Conservation (phyloP, 257 asterid species). For the Buddleja alternifolia region DNA sequence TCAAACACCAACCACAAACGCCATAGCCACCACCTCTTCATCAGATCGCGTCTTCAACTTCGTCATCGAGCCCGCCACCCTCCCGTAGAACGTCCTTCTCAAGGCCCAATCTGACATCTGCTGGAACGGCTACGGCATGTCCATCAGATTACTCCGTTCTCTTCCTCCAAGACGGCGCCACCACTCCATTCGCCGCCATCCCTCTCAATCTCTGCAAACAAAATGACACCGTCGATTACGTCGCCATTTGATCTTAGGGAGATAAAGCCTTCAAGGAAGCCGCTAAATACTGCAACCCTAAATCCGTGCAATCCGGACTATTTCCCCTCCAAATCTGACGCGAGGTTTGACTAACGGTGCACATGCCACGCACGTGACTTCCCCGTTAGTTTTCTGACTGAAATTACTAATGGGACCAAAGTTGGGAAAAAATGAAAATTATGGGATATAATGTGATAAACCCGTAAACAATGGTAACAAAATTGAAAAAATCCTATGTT, state of each 20-base stretch:
- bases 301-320: no score
- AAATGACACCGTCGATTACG: conserved; percentile 61
- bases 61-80: conserved; percentile 92
- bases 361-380: no score
- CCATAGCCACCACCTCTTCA: conserved; percentile 35
- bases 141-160: conserved; percentile 86
- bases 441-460: no score
- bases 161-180: conserved; percentile 98
- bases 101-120: conserved; percentile 87
- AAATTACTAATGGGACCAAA: no score
- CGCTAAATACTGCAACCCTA: conserved; percentile 68
- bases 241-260: conserved; percentile 95
- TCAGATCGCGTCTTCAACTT: conserved; percentile 87
- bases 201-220: conserved; percentile 82
- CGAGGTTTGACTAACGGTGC: no score
- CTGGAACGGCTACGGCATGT: conserved; percentile 93
- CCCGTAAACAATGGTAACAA: no score
- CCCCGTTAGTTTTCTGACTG: no score
- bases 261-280: conserved; percentile 90
- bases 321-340: no score
- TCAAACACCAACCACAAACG: conserved; percentile 44
- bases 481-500: no score
- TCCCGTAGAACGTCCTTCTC: conserved; percentile 83
- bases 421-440: no score
- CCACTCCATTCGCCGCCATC: conserved; percentile 85